Percentiles rank a stretch among this genome's conserved stretches.
Evolutionary conservation across 1,139 yeast species (phyloP).

Genomic region (Taphrina communis): DNA sequence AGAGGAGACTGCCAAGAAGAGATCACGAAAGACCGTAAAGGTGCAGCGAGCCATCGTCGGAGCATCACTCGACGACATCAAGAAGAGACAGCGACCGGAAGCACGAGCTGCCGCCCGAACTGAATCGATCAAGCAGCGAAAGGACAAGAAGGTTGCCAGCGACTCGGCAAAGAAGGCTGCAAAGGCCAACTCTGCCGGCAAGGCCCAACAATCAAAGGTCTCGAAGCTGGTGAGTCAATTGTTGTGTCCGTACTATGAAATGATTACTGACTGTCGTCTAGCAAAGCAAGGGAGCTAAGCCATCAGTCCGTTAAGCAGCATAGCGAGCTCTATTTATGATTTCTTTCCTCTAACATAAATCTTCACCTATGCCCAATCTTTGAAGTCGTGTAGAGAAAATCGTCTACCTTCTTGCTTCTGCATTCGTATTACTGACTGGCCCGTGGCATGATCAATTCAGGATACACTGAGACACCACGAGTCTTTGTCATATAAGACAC

Average conservation of each 20-base stretch:
- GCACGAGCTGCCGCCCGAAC: conserved; percentile 98
- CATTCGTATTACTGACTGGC: background rate
- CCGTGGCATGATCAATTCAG: no score
- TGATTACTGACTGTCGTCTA: conserved; percentile 2
- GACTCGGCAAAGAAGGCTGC: conserved; percentile 89
- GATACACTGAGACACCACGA: no score
- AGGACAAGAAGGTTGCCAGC: conserved; percentile 92
- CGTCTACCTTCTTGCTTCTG: background rate
- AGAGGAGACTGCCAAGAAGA: conserved; percentile 95
- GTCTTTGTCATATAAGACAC: background rate
- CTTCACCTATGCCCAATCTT: background rate
- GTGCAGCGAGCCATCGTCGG: conserved; percentile 99
- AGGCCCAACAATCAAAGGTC: conserved; percentile 62
- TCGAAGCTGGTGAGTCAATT: conserved; percentile 51
- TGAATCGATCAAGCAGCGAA: conserved; percentile 84
- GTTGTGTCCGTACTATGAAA: no score
- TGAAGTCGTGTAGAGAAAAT: background rate
- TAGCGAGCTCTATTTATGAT: conserved; percentile 32
- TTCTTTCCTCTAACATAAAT: conserved; percentile 6
- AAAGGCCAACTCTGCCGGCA: conserved; percentile 86
- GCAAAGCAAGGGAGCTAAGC: conserved; percentile 30
- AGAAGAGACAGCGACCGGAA: conserved; percentile 97
- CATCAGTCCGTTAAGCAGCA: conserved; percentile 24
- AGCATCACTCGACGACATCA: conserved; percentile 98
- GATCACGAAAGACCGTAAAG: conserved; percentile 97